Base-by-base conservation (phyloP, 257 asterid genomes). In the Eucommia ulmoides region DNA sequence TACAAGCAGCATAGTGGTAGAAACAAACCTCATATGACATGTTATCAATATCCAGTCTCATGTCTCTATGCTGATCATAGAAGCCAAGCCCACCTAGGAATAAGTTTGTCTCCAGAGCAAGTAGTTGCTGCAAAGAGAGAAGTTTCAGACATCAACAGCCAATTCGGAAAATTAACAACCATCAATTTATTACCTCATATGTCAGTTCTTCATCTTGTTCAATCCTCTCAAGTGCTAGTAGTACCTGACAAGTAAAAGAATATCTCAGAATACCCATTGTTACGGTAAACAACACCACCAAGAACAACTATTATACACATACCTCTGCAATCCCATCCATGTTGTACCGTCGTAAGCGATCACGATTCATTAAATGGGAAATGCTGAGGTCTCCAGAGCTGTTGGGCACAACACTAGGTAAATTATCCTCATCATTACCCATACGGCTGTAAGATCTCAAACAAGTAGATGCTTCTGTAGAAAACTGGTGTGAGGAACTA, bases 11-110 rank as follows among this genome's bases (percentile, higher is more conserved):
- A n/a, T n/a, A n/a, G n/a, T n/a, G n/a, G n/a, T n/a, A n/a, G n/a
- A n/a, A 48, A 23, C 70, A 6, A 53, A 89, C 97, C 94, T 89
- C 97, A 14, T 89, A 89, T 12, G 96, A 80, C 97, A 89, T 89
- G 82, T 62, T 74, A 71, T 89, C 96, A 18, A 89, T 89, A 63
- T 89, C 94, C 59, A 89, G 59, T 59, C 97, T 80, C 94, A 89
- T 72, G 54, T 73, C 94, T 33, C 88, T 73, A 65, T 89, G 96
- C 60, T 76, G 91, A 61, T 85, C 97, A 50, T 78, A 70, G 53
- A 80, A 75, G 74, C 55, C 76, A 50, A 78, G 82, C 66, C 88
- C 67, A 23, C 79, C 69, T 20, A 73, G 75, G 65, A 80, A 64
- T 59, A 85, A 69, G 42, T 83, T 69, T 44, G 80, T 66, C 65